These are phyloP conservation scores for Colletotrichum sp. DNA, from an alignment of 2,329 filamentous ascomycete genomes.

Conservation along the genomic window DNA sequence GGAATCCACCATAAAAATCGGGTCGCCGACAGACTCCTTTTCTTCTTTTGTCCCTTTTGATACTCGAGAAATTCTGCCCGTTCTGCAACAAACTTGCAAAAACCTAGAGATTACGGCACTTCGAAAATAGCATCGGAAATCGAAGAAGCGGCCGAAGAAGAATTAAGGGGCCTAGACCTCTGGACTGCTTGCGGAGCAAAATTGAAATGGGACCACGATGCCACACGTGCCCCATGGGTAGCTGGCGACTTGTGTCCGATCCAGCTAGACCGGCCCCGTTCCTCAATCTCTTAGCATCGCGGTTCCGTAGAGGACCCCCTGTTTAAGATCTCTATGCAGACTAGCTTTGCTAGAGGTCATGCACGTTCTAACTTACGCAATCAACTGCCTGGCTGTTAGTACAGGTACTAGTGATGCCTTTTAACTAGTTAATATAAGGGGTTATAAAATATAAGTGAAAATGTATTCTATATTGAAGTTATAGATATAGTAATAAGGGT, in stretches of 20 bases:
- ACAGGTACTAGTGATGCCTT: too few relatives aligned
- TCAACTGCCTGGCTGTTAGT: neutral
- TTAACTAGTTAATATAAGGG: too few relatives aligned
- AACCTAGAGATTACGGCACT: neutral
- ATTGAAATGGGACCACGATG: neutral
- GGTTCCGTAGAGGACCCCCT: neutral
- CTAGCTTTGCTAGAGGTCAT: neutral
- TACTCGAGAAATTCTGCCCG: neutral
- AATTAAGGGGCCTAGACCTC: neutral
- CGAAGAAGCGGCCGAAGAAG: neutral
- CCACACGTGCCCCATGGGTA: slow-evolving; percentile 1
- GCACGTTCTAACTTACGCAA: neutral
- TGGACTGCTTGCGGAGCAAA: neutral
- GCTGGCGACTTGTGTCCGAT: neutral
- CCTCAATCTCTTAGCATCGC: neutral
- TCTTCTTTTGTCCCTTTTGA: neutral
- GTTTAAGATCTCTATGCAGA: neutral
- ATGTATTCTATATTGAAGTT: too few relatives aligned
- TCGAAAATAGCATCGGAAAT: neutral
- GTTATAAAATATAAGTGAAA: too few relatives aligned
- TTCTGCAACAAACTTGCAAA: neutral
- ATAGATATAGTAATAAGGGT: too few relatives aligned
- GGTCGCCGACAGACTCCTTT: neutral
- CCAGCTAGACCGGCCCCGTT: neutral
- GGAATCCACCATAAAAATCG: neutral